Evolutionary conservation across 768 basidiomycete genomes (phyloP).

Genomic region (Pluteus cervinus): DNA sequence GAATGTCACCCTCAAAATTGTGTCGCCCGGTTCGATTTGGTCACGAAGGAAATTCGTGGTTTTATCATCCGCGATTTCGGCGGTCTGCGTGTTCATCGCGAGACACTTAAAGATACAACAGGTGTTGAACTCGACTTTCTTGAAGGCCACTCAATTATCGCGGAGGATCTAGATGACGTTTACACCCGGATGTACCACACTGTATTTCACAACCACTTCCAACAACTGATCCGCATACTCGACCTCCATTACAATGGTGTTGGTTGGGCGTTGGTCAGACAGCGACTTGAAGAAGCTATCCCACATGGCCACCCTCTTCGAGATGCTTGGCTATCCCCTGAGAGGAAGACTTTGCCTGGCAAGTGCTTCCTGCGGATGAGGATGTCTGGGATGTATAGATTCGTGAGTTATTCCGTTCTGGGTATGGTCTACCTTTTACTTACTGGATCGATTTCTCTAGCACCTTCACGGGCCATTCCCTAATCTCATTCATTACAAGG

Average conservation of each 20-base stretch:
- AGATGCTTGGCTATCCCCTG: constrained; percentile 43
- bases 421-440: background rate
- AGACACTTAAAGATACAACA: constrained; percentile 42
- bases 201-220: constrained; percentile 53
- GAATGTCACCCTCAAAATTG: constrained; percentile 60
- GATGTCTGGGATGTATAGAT: constrained; percentile 49
- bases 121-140: constrained; percentile 43
- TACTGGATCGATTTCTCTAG: constrained; percentile 19
- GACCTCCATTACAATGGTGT: constrained; percentile 48
- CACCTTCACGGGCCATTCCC: constrained; percentile 50
- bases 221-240: constrained; percentile 52
- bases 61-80: constrained; percentile 58
- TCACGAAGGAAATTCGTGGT: constrained; percentile 42
- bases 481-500: constrained; percentile 47
- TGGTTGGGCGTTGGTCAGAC: constrained; percentile 47
- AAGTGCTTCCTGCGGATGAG: constrained; percentile 58
- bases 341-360: constrained; percentile 40
- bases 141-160: constrained; percentile 44
- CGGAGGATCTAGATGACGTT: constrained; percentile 45
- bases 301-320: constrained; percentile 42
- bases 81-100: constrained; percentile 46
- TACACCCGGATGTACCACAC: constrained; percentile 55
- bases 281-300: constrained; percentile 36
- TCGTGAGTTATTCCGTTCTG: constrained; percentile 33
- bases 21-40: constrained; percentile 44